These are phyloP conservation scores for Puccinia triticina DNA, from an alignment of 1,284 basidiomycete species.

Conservation along the genomic window DNA sequence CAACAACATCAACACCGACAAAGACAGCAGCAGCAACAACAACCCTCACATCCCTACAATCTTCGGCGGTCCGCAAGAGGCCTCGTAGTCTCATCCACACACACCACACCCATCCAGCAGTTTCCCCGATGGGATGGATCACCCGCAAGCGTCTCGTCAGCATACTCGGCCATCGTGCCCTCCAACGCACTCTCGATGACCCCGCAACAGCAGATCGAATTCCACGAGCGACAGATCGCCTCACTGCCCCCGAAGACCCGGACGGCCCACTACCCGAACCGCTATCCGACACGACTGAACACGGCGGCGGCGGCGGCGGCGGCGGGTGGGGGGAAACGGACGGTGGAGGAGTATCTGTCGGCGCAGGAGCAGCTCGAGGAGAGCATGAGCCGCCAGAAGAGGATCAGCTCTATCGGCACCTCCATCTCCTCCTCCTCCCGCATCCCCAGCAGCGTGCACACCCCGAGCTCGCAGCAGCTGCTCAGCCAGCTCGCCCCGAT, in stretches of 20 bases:
- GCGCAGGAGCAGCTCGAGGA: background rate
- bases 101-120: constrained; percentile 20
- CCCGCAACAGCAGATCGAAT: constrained; percentile 18
- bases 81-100: constrained; percentile 8
- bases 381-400: constrained; percentile 5
- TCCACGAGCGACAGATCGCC: constrained; percentile 9
- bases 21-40: background rate
- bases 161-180: constrained; percentile 12
- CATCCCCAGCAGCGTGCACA: background rate
- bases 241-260: background rate
- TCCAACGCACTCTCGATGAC: constrained; percentile 15
- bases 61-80: constrained; percentile 33
- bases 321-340: too few relatives aligned
- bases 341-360: background rate
- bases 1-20: background rate
- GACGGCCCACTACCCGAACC: background rate
- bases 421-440: background rate
- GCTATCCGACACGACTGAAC: background rate
- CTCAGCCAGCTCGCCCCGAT: background rate
- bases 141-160: constrained; percentile 2
- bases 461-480: constrained; percentile 5
- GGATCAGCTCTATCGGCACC: constrained; percentile 15
- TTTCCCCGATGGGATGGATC: constrained; percentile 9
- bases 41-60: constrained; percentile 37
- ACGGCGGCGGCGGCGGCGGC: too few relatives aligned